Conservation (phyloP, 1,139 yeast genomes). For the Suhomyces kunorum region DNA sequence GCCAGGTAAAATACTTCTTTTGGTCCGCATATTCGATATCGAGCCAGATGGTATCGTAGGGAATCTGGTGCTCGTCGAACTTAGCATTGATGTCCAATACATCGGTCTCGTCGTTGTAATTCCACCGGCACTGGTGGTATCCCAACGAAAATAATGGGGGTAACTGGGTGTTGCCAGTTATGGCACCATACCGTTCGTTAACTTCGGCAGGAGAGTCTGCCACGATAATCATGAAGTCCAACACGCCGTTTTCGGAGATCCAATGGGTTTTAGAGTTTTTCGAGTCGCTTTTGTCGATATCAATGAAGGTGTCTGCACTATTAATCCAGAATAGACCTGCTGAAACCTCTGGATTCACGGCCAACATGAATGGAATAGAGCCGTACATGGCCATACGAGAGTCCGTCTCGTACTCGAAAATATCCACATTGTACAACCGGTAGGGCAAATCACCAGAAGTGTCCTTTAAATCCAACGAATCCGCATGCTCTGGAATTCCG, state of each 20-base stretch:
- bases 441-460: slow-evolving; percentile 69
- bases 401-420: slow-evolving; percentile 84
- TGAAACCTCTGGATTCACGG: slow-evolving; percentile 57
- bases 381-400: slow-evolving; percentile 94
- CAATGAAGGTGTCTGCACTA: slow-evolving; percentile 89
- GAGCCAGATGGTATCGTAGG: slow-evolving; percentile 92
- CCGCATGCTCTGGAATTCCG: slow-evolving; percentile 97
- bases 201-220: slow-evolving; percentile 64
- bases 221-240: slow-evolving; percentile 73
- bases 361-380: slow-evolving; percentile 82
- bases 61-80: slow-evolving; percentile 75
- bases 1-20: slow-evolving; percentile 93
- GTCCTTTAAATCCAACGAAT: slow-evolving; percentile 68
- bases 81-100: slow-evolving; percentile 66
- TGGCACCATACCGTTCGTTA: slow-evolving; percentile 58
- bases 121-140: slow-evolving; percentile 91
- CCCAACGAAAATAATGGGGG: slow-evolving; percentile 85
- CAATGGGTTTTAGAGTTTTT: slow-evolving; percentile 64
- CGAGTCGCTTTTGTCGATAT: slow-evolving; percentile 48
- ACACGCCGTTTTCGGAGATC: slow-evolving; percentile 87
- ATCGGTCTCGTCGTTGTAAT: slow-evolving; percentile 85
- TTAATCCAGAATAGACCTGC: slow-evolving; percentile 90
- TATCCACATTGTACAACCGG: slow-evolving; percentile 87
- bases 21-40: slow-evolving; percentile 89
- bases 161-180: slow-evolving; percentile 76